phyloP scores from a whole-genome alignment of 768 basidiomycete genomes.

The Dacryopinax primogenitus region DNA sequence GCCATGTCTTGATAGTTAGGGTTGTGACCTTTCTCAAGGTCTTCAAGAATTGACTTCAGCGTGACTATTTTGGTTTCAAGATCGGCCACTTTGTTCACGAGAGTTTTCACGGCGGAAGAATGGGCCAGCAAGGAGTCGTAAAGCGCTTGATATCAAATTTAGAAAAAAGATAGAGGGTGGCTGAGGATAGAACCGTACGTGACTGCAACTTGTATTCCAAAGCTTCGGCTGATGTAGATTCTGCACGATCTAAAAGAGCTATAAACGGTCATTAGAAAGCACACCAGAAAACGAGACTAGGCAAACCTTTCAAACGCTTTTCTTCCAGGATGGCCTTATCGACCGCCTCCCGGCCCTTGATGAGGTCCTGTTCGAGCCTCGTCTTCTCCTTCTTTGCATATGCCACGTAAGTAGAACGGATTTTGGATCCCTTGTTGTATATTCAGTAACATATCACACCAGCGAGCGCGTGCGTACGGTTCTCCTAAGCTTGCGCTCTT shows the following conservation, averaged over 20 bases:
- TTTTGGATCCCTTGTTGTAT: slow-evolving; percentile 69
- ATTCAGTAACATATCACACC: background rate
- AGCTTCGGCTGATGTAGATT: slow-evolving; percentile 64
- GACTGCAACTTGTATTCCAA: slow-evolving; percentile 78
- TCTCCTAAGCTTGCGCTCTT: slow-evolving; percentile 62
- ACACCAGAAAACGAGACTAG: background rate
- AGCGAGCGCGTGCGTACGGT: slow-evolving; percentile 40
- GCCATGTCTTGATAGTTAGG: slow-evolving; percentile 99
- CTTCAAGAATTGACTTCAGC: slow-evolving; percentile 69
- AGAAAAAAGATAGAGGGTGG: background rate
- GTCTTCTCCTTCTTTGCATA: slow-evolving; percentile 84
- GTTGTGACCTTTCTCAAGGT: slow-evolving; percentile 77
- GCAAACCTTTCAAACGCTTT: slow-evolving; percentile 52
- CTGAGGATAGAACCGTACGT: slow-evolving; percentile 40
- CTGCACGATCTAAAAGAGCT: slow-evolving; percentile 69
- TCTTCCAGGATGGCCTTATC: slow-evolving; percentile 54
- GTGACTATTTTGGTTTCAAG: slow-evolving; percentile 62
- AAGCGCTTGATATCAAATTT: slow-evolving; percentile 43
- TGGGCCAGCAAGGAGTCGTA: slow-evolving; percentile 65
- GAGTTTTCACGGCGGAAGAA: slow-evolving; percentile 58
- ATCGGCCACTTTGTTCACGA: slow-evolving; percentile 57
- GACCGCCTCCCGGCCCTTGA: slow-evolving; percentile 46
- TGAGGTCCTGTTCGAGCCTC: slow-evolving; percentile 55
- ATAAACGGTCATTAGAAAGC: background rate
- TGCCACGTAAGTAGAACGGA: slow-evolving; percentile 73